Evolutionary conservation across 257 asterid species (phyloP), one percentile per base, ranked within the genome.

Genomic region (Gentiana macrophylla): DNA sequence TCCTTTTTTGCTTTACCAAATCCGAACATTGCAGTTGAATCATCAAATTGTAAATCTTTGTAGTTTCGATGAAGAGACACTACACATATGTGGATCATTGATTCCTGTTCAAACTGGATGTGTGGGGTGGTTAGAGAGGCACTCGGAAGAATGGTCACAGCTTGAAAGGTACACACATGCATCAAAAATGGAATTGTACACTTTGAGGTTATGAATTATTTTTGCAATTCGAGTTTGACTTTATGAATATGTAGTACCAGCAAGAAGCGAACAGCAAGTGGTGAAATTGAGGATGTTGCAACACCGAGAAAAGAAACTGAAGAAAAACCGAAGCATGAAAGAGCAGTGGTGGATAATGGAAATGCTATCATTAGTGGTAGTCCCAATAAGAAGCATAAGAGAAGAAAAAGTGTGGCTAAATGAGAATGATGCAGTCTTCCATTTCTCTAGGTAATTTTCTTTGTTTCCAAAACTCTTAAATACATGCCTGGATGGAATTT

Each of bases 41-140:
- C 1, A 41, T 1, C 10, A 41, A 41, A 7, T 41, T 41, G 46
- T 41, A 13, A 55, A 13, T 37, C 10, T 11, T 61, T 78, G 72
- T 66, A 86, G 97, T 71, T 88, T 81, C 67, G 91, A 88, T 61
- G 82, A 77, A 61, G 93, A 85, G 52, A 70, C 74, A 56, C 85
- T 92, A 52, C 98, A 88, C 66, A 71, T 85, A 46, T 65, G 81
- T 43, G 95, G 97, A 56, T 78, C 93, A 13, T 57, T 87, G 68
- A 57, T 56, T 59, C 84, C 80, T 61, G 70, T 60, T 55, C 69
- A 65, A 33, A 85, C 95, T 10, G 97, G 94, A 59, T 70, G 79
- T 52, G 77, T 81, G 38, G 72, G 65, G 45, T 85, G 95, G 97
- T 69, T 85, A 74, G 88, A 81, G 61, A 74, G 48, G 62, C 76